Conservation (phyloP, 805 yeast genomes). For the Kurtzmaniella fragi region DNA sequence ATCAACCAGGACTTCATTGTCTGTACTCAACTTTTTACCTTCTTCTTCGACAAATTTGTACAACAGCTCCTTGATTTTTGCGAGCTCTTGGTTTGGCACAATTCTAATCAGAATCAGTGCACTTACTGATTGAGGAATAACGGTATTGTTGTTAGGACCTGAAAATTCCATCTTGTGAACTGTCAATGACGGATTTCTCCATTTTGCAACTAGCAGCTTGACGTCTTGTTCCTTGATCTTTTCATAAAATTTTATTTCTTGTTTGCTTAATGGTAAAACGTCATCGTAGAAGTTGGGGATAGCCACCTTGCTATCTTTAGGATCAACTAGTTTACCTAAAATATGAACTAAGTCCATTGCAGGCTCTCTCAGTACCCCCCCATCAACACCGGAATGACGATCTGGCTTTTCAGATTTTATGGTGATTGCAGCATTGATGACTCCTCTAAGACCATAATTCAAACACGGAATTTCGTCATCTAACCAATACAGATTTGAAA, state of each 20-base stretch:
- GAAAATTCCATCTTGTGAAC: conserved; percentile 80
- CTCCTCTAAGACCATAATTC: conserved; percentile 92
- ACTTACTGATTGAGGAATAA: conserved; percentile 76
- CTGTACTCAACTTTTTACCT: conserved; percentile 50
- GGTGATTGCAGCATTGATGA: conserved; percentile 71
- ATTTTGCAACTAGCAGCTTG: conserved; percentile 62
- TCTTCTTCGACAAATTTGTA: conserved; percentile 37
- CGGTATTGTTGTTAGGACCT: conserved; percentile 87
- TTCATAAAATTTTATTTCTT: conserved; percentile 58
- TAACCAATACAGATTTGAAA: conserved; percentile 92
- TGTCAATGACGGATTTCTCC: conserved; percentile 89
- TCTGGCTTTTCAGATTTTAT: conserved; percentile 75
- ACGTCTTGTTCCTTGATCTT: conserved; percentile 45
- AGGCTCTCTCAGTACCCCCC: conserved; percentile 87
- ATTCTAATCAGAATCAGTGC: conserved; percentile 79
- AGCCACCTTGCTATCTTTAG: conserved; percentile 34
- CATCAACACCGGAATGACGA: conserved; percentile 94
- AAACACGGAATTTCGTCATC: conserved; percentile 86
- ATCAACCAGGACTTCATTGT: conserved; percentile 55
- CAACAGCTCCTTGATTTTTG: conserved; percentile 49
- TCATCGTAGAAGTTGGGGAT: conserved; percentile 71
- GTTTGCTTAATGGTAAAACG: conserved; percentile 50
- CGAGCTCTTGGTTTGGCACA: conserved; percentile 82
- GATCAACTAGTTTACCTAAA: conserved; percentile 57
- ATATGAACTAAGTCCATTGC: conserved; percentile 77